Base-by-base conservation (phyloP, 1,284 basidiomycete genomes). In the Sporisorium reilianum region DNA sequence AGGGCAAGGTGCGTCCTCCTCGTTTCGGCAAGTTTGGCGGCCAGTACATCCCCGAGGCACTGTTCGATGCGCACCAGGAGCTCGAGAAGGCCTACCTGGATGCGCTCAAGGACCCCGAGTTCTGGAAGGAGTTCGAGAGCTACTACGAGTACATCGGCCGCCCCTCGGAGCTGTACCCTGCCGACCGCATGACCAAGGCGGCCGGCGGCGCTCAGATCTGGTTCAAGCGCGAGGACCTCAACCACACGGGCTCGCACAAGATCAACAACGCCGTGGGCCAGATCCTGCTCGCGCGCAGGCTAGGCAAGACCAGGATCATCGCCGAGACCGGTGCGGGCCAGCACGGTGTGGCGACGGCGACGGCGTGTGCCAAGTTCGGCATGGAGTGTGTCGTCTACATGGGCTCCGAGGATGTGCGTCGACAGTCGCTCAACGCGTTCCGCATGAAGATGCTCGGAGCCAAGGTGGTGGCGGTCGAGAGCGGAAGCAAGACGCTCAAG, bases 261-360 rank as follows among this genome's bases (percentile, higher is more conserved):
- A 84, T 84, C 70, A 84, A 84, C 75, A 84, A 84, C 61, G 83
- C 83, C 20, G 70, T 83, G 45, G 83, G 81, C 10, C 83, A 84
- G 65, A 94, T 98, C 73, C 88, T 99, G 18, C 90, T 99, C 34
- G 97, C 97, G 5, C 90, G 90, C 64, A 89, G 96, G 48, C 87
- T 99, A 73, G 96, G 97, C 30, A 99, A 99, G 88, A 97, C 89
- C 51, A 90, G 95, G 55, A 98, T 99, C 84, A 98, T 99, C 76
- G 95, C 96, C 52, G 97, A 99, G 88, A 99, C 97, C 1, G 96
- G 96, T 68, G 96, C 97, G 0, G 97, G 97, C 30, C 96, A 99
- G 85, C 97, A 99, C 86, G 97, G 97, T 85, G 95, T 99, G 22
- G 97, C 97, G 10, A 98, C 96, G 41, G 97, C 97, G 0, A 99